These are phyloP conservation scores for Penicillium hordei DNA, from an alignment of 2,329 filamentous ascomycete genomes.

Conservation along the genomic window DNA sequence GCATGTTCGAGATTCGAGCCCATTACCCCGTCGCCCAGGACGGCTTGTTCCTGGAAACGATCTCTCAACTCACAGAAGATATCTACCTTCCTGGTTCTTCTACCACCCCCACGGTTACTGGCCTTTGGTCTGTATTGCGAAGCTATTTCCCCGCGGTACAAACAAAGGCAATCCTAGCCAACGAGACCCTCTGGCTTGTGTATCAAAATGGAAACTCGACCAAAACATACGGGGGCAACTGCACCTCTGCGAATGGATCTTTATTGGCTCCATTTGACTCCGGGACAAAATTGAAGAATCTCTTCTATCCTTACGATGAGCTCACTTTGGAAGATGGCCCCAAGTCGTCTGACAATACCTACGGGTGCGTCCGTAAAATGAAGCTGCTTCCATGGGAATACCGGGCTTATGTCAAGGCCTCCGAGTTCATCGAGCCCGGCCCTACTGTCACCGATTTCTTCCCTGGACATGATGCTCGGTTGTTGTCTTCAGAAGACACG, in stretches of 20 bases:
- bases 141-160: constrained; percentile 52
- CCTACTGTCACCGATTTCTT: constrained; percentile 60
- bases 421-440: constrained; percentile 51
- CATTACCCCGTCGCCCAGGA: constrained; percentile 60
- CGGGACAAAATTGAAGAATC: constrained; percentile 58
- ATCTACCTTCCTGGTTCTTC: constrained; percentile 54
- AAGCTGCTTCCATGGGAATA: constrained; percentile 58
- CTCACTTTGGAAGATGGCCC: constrained; percentile 50
- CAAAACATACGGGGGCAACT: constrained; percentile 56
- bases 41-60: constrained; percentile 54
- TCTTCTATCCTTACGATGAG: constrained; percentile 64
- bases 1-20: constrained; percentile 61
- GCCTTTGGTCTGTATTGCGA: constrained; percentile 62
- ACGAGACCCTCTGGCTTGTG: constrained; percentile 48
- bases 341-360: constrained; percentile 48
- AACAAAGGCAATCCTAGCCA: constrained; percentile 41
- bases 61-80: constrained; percentile 57
- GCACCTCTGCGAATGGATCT: constrained; percentile 39
- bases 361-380: constrained; percentile 57
- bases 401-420: constrained; percentile 58
- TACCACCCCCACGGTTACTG: constrained; percentile 54
- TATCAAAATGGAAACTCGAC: constrained; percentile 50
- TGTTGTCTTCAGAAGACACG: constrained; percentile 52
- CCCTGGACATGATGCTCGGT: constrained; percentile 61
- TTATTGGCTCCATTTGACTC: constrained; percentile 58